phyloP scores from a whole-genome alignment of 2,329 filamentous ascomycete genomes.

The Fusarium armeniacum region DNA sequence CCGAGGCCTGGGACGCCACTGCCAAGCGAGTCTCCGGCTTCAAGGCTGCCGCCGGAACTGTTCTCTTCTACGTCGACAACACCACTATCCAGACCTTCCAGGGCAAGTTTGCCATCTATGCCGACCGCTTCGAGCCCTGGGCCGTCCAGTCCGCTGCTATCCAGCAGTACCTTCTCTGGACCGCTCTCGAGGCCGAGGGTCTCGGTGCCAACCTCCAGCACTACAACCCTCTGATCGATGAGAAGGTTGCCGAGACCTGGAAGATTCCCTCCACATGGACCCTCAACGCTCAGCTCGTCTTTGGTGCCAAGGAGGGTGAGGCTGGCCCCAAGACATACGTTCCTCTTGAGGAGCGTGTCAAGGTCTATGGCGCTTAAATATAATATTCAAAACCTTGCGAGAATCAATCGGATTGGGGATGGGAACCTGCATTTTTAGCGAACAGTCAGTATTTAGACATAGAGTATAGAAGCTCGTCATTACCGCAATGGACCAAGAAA shows the following conservation, averaged over 20 bases:
- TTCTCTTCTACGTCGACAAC: conserved; percentile 90
- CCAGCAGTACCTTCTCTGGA: conserved; percentile 83
- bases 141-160: conserved; percentile 83
- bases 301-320: conserved; percentile 73
- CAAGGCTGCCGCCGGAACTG: conserved; percentile 80
- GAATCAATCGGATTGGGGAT: conserved; percentile 16
- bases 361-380: conserved; percentile 69
- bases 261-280: conserved; percentile 79
- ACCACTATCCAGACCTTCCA: conserved; percentile 75
- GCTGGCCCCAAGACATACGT: conserved; percentile 74
- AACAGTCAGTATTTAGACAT: conserved; percentile 21
- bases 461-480: conserved; percentile 6
- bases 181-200: conserved; percentile 84
- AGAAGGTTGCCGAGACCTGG: conserved; percentile 77
- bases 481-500: conserved; percentile 8
- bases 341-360: conserved; percentile 76
- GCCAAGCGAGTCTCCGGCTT: conserved; percentile 66
- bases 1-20: conserved; percentile 71
- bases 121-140: conserved; percentile 85
- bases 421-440: conserved; percentile 33
- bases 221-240: conserved; percentile 89
- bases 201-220: conserved; percentile 92
- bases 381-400: conserved; percentile 16
- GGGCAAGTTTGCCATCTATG: conserved; percentile 78
- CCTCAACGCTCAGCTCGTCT: conserved; percentile 86